Base-by-base conservation (phyloP, 148 eudicot species). In the Simmondsia chinensis region DNA sequence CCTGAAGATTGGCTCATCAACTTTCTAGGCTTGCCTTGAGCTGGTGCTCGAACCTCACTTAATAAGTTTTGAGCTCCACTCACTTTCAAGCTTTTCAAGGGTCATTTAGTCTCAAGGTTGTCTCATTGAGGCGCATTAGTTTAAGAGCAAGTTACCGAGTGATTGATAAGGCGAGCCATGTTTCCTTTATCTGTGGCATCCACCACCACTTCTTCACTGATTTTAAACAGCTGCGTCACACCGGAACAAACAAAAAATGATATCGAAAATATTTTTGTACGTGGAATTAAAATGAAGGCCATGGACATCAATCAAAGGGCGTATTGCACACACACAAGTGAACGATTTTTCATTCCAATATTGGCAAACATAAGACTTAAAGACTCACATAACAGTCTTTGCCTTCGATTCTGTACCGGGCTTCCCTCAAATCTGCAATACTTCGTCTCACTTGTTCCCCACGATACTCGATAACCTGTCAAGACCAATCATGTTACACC, bases 391-490 rank as follows among this genome's bases (percentile, higher is more conserved):
- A 91, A 69, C 97, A 91, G 61, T 91, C 99, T 75, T 91, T 91
- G 50, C 99, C 99, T 73, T 76, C 77, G 35, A 44, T 20, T 18
- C 80, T 76, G 38, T 91, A 91, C 24, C 69, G 81, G 12, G 81
- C 86, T 61, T 91, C 99, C 61, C 99, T 82, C 63, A 91, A 63
- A 73, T 91, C 99, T 20, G 99, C 99, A 60, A 91, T 63, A 68
- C 94, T 91, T 21, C 99, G 64, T 56, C 99, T 77, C 18, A 91
- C 99, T 65, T 91, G 99, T 68, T 85, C 99, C 30, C 99, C 99
- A 28, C 99, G 86, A 69, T 91, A 91, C 71, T 91, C 99, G 48
- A 91, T 83, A 76, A 87, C 96, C 96, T 87, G 66, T 9, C 53
- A 4, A 41, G 18, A 10, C 35, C 43, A 45, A 37, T 43, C 37